Percentiles rank a stretch among this genome's conserved stretches.
phyloP scores from a whole-genome alignment of 257 asterid species.

The Striga asiatica region DNA sequence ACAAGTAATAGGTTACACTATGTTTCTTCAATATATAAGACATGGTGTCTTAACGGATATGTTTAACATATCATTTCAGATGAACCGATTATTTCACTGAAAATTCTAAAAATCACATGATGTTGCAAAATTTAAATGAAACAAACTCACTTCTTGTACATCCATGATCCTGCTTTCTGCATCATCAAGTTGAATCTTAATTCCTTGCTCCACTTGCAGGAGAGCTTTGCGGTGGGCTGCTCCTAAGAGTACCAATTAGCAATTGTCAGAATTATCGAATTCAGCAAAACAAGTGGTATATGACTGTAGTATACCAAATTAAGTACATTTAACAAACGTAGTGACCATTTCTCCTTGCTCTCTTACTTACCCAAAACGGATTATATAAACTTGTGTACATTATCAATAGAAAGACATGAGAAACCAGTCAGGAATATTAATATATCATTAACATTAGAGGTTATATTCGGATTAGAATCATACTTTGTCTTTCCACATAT shows the following conservation, averaged over 20 bases:
- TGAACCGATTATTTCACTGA: neutral
- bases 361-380: constrained; percentile 6
- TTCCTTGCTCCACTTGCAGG: constrained; percentile 52
- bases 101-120: neutral
- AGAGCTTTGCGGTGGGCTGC: constrained; percentile 45
- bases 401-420: neutral
- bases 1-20: no score
- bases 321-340: constrained; percentile 7
- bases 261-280: constrained; percentile 11
- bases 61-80: neutral
- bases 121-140: constrained; percentile 9
- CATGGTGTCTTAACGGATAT: no score
- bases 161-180: constrained; percentile 63
- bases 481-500: constrained; percentile 65
- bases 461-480: constrained; percentile 14
- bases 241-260: constrained; percentile 32
- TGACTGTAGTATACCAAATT: constrained; percentile 1
- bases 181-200: constrained; percentile 46
- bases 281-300: constrained; percentile 7
- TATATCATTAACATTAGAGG: neutral
- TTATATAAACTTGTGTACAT: neutral
- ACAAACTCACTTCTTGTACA: constrained; percentile 53
- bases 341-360: neutral
- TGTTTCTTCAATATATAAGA: no score
- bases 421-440: constrained; percentile 7